Conservation (phyloP, 2,329 filamentous ascomycete species). For the Aureobasidium pullulans region DNA sequence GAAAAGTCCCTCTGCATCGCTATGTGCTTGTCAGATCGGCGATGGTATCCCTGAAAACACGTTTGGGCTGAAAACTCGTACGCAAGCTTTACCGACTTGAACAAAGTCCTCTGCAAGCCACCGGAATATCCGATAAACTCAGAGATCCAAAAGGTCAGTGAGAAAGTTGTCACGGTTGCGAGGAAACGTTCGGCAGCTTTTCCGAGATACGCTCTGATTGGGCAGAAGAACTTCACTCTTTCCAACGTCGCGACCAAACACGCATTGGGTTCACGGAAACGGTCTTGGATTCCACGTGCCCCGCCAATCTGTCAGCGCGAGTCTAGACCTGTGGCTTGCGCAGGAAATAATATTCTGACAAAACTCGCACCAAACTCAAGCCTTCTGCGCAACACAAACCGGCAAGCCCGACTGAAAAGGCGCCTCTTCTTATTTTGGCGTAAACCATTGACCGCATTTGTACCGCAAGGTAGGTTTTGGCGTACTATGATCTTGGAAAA, state of each 20-base stretch:
- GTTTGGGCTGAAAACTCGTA: neutral
- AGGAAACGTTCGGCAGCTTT: neutral
- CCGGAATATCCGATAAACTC: constrained; percentile 1
- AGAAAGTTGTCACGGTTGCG: neutral
- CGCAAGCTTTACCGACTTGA: neutral
- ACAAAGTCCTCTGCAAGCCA: neutral
- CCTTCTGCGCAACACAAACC: neutral
- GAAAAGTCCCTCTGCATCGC: neutral
- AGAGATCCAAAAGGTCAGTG: neutral
- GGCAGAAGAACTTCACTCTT: neutral
- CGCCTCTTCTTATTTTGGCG: neutral
- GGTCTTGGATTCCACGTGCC: neutral
- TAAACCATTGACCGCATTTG: neutral
- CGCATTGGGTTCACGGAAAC: neutral
- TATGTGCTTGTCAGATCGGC: neutral
- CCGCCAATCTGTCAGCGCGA: neutral
- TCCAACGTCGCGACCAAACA: neutral
- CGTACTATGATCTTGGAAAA: neutral
- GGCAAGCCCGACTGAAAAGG: neutral
- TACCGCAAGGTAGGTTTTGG: neutral
- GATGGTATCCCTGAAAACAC: constrained; percentile 1
- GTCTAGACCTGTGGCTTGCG: constrained; percentile 9
- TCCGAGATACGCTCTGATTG: neutral
- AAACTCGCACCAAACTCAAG: neutral
- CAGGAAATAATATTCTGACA: neutral